Conservation (phyloP, 257 asterid species). For the Nicotiana attenuata region DNA sequence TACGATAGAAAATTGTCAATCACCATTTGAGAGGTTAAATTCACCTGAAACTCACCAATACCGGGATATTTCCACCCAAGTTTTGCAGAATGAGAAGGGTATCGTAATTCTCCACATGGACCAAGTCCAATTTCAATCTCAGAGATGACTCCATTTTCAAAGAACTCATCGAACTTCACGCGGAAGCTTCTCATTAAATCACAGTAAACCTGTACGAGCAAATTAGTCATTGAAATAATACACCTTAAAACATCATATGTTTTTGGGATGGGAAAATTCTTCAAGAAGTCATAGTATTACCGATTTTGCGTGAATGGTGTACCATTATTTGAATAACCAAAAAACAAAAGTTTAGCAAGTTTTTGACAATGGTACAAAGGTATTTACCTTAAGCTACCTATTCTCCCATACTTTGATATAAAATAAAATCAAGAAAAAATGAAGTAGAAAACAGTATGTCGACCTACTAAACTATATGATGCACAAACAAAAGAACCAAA, state of each 20-base stretch:
- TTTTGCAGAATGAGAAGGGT: constrained; percentile 66
- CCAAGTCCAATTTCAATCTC: constrained; percentile 81
- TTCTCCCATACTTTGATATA: too few species aligned
- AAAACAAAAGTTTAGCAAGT: too few species aligned
- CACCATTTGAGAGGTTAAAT: neutral
- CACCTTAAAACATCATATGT: neutral
- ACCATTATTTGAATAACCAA: too few species aligned
- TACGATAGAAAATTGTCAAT: neutral
- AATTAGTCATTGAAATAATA: too few species aligned
- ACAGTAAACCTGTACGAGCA: constrained; percentile 44
- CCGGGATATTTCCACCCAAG: constrained; percentile 75
- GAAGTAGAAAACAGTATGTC: too few species aligned
- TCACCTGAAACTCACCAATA: constrained; percentile 75
- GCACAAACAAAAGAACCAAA: neutral
- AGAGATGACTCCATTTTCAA: constrained; percentile 47
- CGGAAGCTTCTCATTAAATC: constrained; percentile 78
- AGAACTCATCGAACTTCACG: constrained; percentile 62
- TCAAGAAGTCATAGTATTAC: too few species aligned
- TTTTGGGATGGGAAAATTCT: too few species aligned
- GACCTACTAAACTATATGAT: too few species aligned
- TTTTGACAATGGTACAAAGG: too few species aligned
- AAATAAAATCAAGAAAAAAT: too few species aligned
- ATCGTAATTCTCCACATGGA: constrained; percentile 69
- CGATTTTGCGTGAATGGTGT: too few species aligned
- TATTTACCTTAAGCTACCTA: too few species aligned